A percentile compares a stretch with the other conserved stretches of the same genome.
phyloP scores from a whole-genome alignment of 192 early-diverging fungal species.

The Entomortierella parvispora region DNA sequence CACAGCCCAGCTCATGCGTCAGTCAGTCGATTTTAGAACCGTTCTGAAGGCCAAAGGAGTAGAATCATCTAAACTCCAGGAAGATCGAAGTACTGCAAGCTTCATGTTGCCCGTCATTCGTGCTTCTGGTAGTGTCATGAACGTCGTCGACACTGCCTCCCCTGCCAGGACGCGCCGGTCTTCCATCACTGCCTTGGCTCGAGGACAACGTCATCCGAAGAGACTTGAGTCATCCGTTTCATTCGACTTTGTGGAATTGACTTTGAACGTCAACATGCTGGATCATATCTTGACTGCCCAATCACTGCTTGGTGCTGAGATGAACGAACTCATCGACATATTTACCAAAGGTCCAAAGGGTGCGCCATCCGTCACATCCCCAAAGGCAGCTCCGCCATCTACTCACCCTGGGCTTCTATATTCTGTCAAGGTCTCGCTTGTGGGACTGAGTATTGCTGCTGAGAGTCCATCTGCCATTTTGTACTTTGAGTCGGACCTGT shows the following conservation, averaged over 20 bases:
- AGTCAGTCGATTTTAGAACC: constrained; percentile 62
- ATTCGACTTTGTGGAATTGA: constrained; percentile 63
- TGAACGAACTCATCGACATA: constrained; percentile 79
- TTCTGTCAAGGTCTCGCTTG: constrained; percentile 67
- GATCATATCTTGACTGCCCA: constrained; percentile 85
- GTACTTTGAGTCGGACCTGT: constrained; percentile 68
- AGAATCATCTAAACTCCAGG: constrained; percentile 18
- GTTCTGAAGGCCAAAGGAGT: constrained; percentile 41
- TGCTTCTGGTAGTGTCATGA: constrained; percentile 56
- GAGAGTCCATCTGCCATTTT: constrained; percentile 65
- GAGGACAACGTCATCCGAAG: constrained; percentile 34
- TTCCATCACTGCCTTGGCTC: constrained; percentile 29
- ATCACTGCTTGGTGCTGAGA: constrained; percentile 75
- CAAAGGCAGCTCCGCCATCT: not conserved
- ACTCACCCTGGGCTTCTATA: constrained; percentile 52
- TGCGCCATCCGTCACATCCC: not conserved
- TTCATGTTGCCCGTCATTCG: constrained; percentile 68
- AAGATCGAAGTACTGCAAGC: constrained; percentile 50
- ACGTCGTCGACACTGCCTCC: constrained; percentile 22
- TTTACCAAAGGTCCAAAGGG: constrained; percentile 52
- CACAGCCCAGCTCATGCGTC: constrained; percentile 59
- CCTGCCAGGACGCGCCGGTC: constrained; percentile 23
- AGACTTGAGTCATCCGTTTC: constrained; percentile 62
- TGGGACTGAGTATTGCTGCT: constrained; percentile 69
- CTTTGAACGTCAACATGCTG: constrained; percentile 72